These are phyloP conservation scores for Skeletonema grethae DNA, from an alignment of 108 stramenopile genomes.

Conservation along the genomic window DNA sequence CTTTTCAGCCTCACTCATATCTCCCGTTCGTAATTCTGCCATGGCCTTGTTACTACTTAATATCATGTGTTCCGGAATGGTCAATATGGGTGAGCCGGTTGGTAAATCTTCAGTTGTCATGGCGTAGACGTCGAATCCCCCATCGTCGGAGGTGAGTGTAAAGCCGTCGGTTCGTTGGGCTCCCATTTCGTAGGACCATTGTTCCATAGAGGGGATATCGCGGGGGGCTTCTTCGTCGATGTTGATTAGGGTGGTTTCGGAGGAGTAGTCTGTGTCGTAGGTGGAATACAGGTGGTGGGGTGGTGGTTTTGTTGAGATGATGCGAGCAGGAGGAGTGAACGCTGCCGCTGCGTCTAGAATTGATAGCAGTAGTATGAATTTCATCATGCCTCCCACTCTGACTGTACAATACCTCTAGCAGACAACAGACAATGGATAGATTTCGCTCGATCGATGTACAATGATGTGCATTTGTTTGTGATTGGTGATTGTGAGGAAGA, in stretches of 20 bases:
- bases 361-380: neutral
- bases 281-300: neutral
- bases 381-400: neutral
- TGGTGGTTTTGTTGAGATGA: neutral
- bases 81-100: slow-evolving; percentile 48
- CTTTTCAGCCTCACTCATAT: slow-evolving; percentile 34
- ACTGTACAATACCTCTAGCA: no score
- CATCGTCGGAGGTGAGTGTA: slow-evolving; percentile 39
- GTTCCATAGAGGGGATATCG: slow-evolving; percentile 47
- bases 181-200: slow-evolving; percentile 43
- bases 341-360: neutral
- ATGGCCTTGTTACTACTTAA: slow-evolving; percentile 30
- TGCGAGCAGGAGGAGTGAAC: neutral
- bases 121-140: slow-evolving; percentile 39
- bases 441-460: no score
- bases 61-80: slow-evolving; percentile 43
- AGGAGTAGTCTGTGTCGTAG: neutral
- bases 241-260: slow-evolving; percentile 23
- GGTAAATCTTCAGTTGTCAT: slow-evolving; percentile 48
- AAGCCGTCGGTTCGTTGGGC: slow-evolving; percentile 45
- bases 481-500: no score
- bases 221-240: slow-evolving; percentile 42
- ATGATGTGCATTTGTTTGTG: no score
- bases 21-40: slow-evolving; percentile 35
- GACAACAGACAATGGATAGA: neutral